Evolutionary conservation across 129 eudicot species (phyloP), one percentile per base, ranked within the genome.

Genomic region (Logfia minima): DNA sequence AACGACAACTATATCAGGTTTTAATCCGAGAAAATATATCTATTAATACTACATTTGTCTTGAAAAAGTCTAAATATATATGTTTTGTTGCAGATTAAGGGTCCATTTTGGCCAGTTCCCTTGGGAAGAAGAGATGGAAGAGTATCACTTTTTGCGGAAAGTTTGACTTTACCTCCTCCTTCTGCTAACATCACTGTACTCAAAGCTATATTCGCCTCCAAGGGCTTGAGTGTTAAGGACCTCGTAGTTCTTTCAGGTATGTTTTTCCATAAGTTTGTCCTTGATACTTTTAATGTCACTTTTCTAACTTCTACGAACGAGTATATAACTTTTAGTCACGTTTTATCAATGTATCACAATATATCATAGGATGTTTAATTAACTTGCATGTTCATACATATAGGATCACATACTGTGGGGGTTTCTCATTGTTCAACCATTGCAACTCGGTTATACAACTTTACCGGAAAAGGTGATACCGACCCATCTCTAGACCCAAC

Each of bases 341-440:
- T n/a, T 3, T 13, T 48, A 13, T 0, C 0, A 1, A 14, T 13
- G 55, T 48, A 48, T 48, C 17, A 48, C 55, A 48, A 13, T 48
- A 37, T 6, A n/a, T n/a, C n/a, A n/a, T n/a, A n/a, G n/a, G n/a
- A n/a, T n/a, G n/a, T n/a, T n/a, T n/a, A n/a, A n/a, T n/a, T n/a
- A n/a, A n/a, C n/a, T n/a, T n/a, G n/a, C n/a, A n/a, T n/a, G n/a
- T n/a, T n/a, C n/a, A n/a, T n/a, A n/a, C n/a, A n/a, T n/a, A 71
- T 32, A 92, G 96, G 92, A 31, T 84, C 79, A 64, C 97, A 92
- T 82, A 89, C 97, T 17, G 79, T 92, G 52, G 96, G 97, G 17
- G 77, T 28, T 43, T 85, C 96, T 23, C 92, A 83, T 41, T 92
- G 97, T 78, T 32, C 84, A 22, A 58, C 85, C 17, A 77, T 89